Conservation (phyloP, 306 rosid genomes). For the Cucurbita ficifolia region DNA sequence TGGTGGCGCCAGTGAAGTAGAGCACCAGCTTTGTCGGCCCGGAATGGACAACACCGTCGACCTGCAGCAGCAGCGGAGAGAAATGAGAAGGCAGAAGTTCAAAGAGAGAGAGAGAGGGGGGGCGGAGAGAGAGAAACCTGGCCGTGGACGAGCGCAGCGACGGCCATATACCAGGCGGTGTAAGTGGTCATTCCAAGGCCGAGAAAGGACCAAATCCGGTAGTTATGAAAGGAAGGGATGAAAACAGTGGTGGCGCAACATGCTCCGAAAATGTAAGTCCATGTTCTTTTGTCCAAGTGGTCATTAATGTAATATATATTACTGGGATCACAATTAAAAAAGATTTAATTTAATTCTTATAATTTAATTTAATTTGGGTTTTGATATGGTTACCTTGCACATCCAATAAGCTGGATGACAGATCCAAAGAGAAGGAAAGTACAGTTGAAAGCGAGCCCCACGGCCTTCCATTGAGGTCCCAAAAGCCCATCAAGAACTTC, state of each 20-base stretch:
- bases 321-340: conserved; percentile 22
- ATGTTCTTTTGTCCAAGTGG: conserved; percentile 80
- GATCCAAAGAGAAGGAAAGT: conserved; percentile 96
- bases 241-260: conserved; percentile 97
- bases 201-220: conserved; percentile 90
- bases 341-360: no score
- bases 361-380: neutral
- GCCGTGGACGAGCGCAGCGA: conserved; percentile 61
- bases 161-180: conserved; percentile 82
- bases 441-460: conserved; percentile 89
- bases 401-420: conserved; percentile 95
- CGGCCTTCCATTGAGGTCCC: conserved; percentile 89
- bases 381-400: conserved; percentile 58
- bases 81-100: no score
- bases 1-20: conserved; percentile 96
- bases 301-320: conserved; percentile 89
- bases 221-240: conserved; percentile 95
- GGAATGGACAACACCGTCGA: conserved; percentile 47
- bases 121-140: conserved; percentile 34
- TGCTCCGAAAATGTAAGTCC: conserved; percentile 97
- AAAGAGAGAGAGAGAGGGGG: neutral
- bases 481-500: conserved; percentile 93
- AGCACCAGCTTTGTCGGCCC: conserved; percentile 70
- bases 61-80: conserved; percentile 15
- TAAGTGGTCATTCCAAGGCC: conserved; percentile 98